Evolutionary conservation across 331 rosid genomes (phyloP).

Genomic region (Malus hybrid): DNA sequence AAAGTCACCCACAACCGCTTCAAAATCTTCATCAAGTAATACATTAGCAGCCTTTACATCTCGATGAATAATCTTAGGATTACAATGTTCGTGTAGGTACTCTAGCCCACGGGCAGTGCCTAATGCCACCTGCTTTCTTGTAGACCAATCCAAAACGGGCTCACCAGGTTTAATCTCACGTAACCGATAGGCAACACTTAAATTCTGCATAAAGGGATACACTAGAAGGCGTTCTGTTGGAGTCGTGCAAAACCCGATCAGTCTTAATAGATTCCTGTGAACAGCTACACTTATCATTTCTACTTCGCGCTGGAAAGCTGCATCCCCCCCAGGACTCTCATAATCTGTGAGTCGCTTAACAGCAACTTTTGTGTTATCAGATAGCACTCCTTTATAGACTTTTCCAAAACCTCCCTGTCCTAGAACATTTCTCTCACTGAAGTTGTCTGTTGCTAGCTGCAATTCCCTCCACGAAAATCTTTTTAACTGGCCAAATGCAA

Average conservation of each 20-base stretch:
- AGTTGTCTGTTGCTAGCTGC: slow-evolving; percentile 81
- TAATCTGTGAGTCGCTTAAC: slow-evolving; percentile 85
- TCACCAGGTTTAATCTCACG: slow-evolving; percentile 83
- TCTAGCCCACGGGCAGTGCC: slow-evolving; percentile 95
- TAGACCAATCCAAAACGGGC: slow-evolving; percentile 68
- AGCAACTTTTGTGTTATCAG: slow-evolving; percentile 76
- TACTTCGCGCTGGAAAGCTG: slow-evolving; percentile 92
- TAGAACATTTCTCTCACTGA: slow-evolving; percentile 78
- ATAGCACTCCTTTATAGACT: slow-evolving; percentile 8
- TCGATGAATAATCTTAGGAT: slow-evolving; percentile 92
- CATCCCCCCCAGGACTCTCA: slow-evolving; percentile 94
- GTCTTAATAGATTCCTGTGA: slow-evolving; percentile 70
- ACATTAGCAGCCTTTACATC: slow-evolving; percentile 98
- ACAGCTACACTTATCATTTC: slow-evolving; percentile 98
- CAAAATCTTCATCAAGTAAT: slow-evolving; percentile 79
- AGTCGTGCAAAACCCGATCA: slow-evolving; percentile 89
- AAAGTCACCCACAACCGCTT: slow-evolving; percentile 93
- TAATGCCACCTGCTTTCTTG: slow-evolving; percentile 74
- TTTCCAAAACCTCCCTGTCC: slow-evolving; percentile 99
- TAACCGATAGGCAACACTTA: slow-evolving; percentile 80
- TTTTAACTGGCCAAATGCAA: slow-evolving; percentile 83
- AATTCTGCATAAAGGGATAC: slow-evolving; percentile 92
- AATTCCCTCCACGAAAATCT: slow-evolving; percentile 91
- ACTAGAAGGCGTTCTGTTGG: slow-evolving; percentile 87
- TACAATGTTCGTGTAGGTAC: slow-evolving; percentile 94